A percentile compares a stretch with the other conserved stretches of the same genome.
phyloP scores from a whole-genome alignment of 1,284 basidiomycete species.

The Trametes versicolor region DNA sequence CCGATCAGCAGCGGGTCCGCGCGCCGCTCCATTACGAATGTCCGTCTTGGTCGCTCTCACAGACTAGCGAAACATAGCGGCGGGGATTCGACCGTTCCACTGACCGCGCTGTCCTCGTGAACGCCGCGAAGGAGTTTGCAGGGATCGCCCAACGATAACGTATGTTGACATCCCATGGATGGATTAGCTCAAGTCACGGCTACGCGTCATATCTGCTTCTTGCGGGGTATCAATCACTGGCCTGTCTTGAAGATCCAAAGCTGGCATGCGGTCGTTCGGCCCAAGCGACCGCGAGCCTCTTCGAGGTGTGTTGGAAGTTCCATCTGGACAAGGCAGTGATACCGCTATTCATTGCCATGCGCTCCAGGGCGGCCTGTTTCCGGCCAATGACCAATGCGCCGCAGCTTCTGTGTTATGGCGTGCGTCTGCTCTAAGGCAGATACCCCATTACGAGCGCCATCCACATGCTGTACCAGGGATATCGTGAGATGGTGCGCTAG shows the following conservation, averaged over 20 bases:
- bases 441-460: constrained; percentile 6
- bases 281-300: constrained; percentile 3
- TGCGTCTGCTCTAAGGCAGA: background rate
- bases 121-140: background rate
- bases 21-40: constrained; percentile 4
- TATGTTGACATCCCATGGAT: constrained; percentile 8
- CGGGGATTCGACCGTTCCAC: constrained; percentile 13
- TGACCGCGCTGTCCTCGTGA: background rate
- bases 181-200: constrained; percentile 7
- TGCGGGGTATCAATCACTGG: constrained; percentile 21
- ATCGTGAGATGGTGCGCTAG: constrained; percentile 21
- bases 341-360: constrained; percentile 3
- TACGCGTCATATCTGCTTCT: constrained; percentile 11
- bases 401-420: constrained; percentile 11
- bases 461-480: constrained; percentile 9
- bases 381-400: constrained; percentile 13
- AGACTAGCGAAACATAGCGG: constrained; percentile 10
- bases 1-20: constrained; percentile 21
- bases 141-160: constrained; percentile 13
- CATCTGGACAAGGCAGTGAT: background rate
- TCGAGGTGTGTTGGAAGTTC: constrained; percentile 14
- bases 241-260: constrained; percentile 1
- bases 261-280: constrained; percentile 8
- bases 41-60: constrained; percentile 7
- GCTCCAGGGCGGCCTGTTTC: constrained; percentile 9